phyloP scores from a whole-genome alignment of 345 rosid species.

The Euphorbia tirucalli region DNA sequence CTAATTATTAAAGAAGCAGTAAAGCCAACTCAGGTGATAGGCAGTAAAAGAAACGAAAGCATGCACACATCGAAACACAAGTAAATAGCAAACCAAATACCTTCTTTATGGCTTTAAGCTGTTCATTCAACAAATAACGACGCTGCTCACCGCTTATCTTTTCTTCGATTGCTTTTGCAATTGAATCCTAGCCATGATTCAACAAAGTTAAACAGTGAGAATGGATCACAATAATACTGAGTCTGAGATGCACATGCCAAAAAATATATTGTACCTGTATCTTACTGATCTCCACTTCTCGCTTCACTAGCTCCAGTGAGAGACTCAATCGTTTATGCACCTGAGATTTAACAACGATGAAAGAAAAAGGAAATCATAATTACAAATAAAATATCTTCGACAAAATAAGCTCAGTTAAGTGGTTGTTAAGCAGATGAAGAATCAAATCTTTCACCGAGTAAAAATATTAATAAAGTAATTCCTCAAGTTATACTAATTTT shows the following conservation, averaged over 20 bases:
- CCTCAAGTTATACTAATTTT: slow-evolving; percentile 6
- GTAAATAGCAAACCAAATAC: slow-evolving; percentile 31
- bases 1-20: background rate
- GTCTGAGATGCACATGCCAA: background rate
- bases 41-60: background rate
- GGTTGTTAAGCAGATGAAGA: background rate
- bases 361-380: slow-evolving; percentile 4
- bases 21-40: background rate
- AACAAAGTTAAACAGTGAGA: slow-evolving; percentile 14
- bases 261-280: slow-evolving; percentile 64
- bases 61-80: background rate
- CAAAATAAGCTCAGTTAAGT: background rate
- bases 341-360: slow-evolving; percentile 29
- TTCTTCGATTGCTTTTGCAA: slow-evolving; percentile 98
- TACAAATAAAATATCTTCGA: background rate
- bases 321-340: slow-evolving; percentile 86
- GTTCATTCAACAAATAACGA: slow-evolving; percentile 94
- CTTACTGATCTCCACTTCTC: slow-evolving; percentile 96
- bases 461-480: background rate
- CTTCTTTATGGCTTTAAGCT: slow-evolving; percentile 99
- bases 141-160: slow-evolving; percentile 99
- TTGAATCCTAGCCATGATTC: slow-evolving; percentile 61
- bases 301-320: slow-evolving; percentile 83
- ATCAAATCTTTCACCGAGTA: background rate
- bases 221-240: background rate